Evolutionary conservation across 1,284 basidiomycete species (phyloP).

Genomic region (Coriolopsis trogii): DNA sequence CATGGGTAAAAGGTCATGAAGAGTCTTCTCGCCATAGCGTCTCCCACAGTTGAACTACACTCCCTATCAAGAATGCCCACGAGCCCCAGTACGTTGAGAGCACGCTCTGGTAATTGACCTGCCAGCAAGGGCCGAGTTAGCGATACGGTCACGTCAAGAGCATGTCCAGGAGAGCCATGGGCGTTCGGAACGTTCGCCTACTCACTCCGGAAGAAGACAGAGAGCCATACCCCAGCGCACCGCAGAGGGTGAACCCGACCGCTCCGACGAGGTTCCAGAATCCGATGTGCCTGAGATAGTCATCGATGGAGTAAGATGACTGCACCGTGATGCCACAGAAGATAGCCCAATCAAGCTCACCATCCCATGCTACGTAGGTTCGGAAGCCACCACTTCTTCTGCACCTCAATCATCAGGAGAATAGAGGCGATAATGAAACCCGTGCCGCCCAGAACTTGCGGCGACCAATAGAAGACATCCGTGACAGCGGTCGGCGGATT

Average conservation of each 20-base stretch:
- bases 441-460: conserved; percentile 56
- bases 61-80: conserved; percentile 64
- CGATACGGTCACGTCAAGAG: too few relatives aligned
- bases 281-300: conserved; percentile 32
- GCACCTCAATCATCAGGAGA: conserved; percentile 58
- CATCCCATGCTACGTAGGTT: conserved; percentile 48
- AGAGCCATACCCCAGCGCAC: conserved; percentile 51
- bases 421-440: conserved; percentile 57
- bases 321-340: background rate
- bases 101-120: conserved; percentile 50
- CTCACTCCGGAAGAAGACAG: conserved; percentile 25
- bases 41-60: conserved; percentile 54
- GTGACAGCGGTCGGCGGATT: conserved; percentile 32
- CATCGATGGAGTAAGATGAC: background rate
- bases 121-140: background rate
- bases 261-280: conserved; percentile 63
- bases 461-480: conserved; percentile 52
- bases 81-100: conserved; percentile 62
- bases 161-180: too few relatives aligned
- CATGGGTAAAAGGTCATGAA: background rate
- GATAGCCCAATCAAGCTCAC: conserved; percentile 40
- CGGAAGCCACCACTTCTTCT: conserved; percentile 53
- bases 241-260: conserved; percentile 58
- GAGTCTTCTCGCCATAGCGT: conserved; percentile 32
- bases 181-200: too few relatives aligned